Conservation (phyloP, 2,329 filamentous ascomycete species). For the Emergomyces orientalis region DNA sequence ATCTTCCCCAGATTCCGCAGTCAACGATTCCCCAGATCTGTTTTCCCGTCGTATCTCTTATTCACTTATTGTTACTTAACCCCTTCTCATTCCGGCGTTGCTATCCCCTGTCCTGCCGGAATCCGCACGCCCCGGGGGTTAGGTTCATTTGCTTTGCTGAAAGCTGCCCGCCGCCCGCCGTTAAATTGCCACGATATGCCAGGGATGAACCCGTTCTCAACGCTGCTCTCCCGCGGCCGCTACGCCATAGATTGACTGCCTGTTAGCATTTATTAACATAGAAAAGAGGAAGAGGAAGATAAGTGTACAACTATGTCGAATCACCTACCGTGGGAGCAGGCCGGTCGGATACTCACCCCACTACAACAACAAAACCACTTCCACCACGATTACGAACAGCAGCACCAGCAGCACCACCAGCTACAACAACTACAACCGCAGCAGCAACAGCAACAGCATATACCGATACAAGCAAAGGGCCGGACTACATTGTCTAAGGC, state of each 20-base stretch:
- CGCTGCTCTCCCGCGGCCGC: neutral
- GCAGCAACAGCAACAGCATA: neutral
- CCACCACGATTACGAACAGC: neutral
- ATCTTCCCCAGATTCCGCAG: neutral
- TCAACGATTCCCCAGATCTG: neutral
- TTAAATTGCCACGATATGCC: neutral
- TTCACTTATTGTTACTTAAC: neutral
- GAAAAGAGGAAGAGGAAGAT: neutral
- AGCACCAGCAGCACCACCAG: neutral
- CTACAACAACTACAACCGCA: neutral
- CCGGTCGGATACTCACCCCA: neutral
- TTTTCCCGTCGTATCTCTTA: neutral
- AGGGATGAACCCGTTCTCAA: neutral
- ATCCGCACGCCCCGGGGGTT: neutral
- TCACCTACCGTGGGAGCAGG: neutral
- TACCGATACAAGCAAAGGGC: neutral
- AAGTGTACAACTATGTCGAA: neutral
- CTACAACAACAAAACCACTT: neutral
- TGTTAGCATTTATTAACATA: neutral
- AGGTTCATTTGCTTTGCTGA: neutral
- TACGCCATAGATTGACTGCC: neutral
- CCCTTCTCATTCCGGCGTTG: neutral
- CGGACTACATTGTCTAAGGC: neutral
- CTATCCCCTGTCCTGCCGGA: neutral
- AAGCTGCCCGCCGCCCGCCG: neutral